phyloP scores from a whole-genome alignment of 169 alveolate species.

The Amoebophrya sp. region DNA sequence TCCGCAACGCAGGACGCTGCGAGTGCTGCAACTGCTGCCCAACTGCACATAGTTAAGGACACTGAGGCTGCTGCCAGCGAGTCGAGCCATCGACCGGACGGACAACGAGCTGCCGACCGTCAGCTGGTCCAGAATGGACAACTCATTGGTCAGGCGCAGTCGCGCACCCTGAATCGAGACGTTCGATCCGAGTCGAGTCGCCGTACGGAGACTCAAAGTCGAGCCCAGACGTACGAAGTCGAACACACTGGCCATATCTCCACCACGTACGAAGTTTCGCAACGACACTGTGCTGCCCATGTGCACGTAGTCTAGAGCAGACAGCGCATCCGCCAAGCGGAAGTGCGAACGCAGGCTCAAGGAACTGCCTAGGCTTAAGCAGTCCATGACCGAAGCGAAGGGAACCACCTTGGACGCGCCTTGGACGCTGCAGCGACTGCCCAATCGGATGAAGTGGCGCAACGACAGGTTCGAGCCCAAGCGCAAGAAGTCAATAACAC shows the following conservation, averaged over 20 bases:
- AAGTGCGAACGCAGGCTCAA: neutral
- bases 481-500: neutral
- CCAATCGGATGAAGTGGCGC: neutral
- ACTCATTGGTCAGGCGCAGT: neutral
- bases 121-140: neutral
- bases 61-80: neutral
- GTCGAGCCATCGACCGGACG: neutral
- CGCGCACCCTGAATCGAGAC: neutral
- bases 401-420: neutral
- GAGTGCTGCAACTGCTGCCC: neutral
- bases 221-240: neutral
- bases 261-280: constrained; percentile 18
- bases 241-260: neutral
- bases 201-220: neutral
- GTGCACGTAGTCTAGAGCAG: neutral
- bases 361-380: neutral
- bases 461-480: neutral
- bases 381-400: neutral
- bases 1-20: neutral
- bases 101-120: constrained; percentile 20
- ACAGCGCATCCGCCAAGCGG: neutral
- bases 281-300: constrained; percentile 27
- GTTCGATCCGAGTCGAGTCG: neutral
- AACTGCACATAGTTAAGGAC: neutral
- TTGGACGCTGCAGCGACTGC: neutral